These are phyloP conservation scores for Phytopythium aichiense DNA, from an alignment of 352 stramenopile species.

Conservation along the genomic window DNA sequence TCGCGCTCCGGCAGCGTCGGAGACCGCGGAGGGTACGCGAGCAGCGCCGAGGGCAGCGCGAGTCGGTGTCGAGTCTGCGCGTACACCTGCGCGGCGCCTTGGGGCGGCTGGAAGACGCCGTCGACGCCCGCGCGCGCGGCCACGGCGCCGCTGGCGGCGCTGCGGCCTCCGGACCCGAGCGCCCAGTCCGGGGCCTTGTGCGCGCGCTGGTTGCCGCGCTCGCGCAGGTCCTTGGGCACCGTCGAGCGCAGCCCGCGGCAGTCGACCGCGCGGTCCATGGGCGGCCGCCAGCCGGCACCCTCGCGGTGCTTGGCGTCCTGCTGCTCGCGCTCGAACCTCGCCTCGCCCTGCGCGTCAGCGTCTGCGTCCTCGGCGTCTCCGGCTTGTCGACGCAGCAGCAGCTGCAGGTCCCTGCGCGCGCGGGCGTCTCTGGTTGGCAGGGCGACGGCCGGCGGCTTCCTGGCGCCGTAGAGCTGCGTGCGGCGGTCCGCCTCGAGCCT, in stretches of 20 bases:
- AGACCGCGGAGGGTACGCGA: constrained; percentile 3
- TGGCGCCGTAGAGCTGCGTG: constrained; percentile 29
- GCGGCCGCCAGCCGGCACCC: constrained; percentile 34
- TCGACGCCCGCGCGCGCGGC: constrained; percentile 23
- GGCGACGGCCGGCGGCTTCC: constrained; percentile 29
- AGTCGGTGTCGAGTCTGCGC: background rate
- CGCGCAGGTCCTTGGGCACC: constrained; percentile 29
- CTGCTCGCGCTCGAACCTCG: constrained; percentile 40
- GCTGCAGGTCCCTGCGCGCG: constrained; percentile 36
- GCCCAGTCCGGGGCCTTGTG: constrained; percentile 11
- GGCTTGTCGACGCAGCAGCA: constrained; percentile 19
- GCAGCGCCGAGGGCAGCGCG: background rate
- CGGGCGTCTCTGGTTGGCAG: constrained; percentile 32
- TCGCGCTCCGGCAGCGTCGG: constrained; percentile 7
- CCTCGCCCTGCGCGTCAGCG: constrained; percentile 6
- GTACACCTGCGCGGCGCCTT: constrained; percentile 12
- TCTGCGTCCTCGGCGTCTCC: background rate
- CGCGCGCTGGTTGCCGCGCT: constrained; percentile 11
- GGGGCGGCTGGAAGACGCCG: constrained; percentile 46
- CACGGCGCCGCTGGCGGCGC: constrained; percentile 2
- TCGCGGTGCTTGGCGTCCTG: constrained; percentile 50
- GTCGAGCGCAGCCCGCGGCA: constrained; percentile 49
- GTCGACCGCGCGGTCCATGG: constrained; percentile 40
- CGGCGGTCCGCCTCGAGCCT: constrained; percentile 28
- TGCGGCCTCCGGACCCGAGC: background rate